phyloP scores from a whole-genome alignment of 164 flowering plant species.

The Nelumbo lutea region DNA sequence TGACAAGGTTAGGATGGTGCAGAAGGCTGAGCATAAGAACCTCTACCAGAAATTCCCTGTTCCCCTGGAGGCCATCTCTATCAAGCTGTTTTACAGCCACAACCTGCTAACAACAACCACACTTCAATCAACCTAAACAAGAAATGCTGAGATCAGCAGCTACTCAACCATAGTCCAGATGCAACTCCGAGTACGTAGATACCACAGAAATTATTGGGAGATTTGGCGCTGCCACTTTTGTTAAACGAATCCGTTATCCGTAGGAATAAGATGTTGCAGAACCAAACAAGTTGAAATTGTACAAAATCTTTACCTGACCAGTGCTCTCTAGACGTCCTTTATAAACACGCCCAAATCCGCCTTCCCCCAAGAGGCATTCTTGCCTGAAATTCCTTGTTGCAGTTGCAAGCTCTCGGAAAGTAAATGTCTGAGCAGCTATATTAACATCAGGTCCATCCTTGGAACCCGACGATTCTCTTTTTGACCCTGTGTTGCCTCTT shows the following conservation, averaged over 20 bases:
- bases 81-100: constrained; percentile 40
- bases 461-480: constrained; percentile 17
- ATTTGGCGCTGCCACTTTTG: not conserved
- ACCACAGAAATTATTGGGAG: not conserved
- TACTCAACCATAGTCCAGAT: not conserved
- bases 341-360: constrained; percentile 43
- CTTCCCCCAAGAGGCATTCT: constrained; percentile 35
- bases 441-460: constrained; percentile 26
- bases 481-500: constrained; percentile 16
- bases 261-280: not conserved
- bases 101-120: constrained; percentile 20
- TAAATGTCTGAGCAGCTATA: constrained; percentile 32
- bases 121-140: not conserved
- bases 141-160: not conserved
- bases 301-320: constrained; percentile 25
- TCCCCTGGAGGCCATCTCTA: constrained; percentile 38
- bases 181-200: not conserved
- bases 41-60: constrained; percentile 39
- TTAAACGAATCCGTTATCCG: not conserved
- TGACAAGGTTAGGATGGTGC: constrained; percentile 37
- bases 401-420: constrained; percentile 36
- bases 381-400: constrained; percentile 34
- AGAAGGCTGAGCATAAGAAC: constrained; percentile 43
- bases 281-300: not conserved
- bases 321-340: constrained; percentile 33